These are phyloP conservation scores for Biscogniauxia marginata DNA, from an alignment of 2,329 filamentous ascomycete species.

Conservation along the genomic window DNA sequence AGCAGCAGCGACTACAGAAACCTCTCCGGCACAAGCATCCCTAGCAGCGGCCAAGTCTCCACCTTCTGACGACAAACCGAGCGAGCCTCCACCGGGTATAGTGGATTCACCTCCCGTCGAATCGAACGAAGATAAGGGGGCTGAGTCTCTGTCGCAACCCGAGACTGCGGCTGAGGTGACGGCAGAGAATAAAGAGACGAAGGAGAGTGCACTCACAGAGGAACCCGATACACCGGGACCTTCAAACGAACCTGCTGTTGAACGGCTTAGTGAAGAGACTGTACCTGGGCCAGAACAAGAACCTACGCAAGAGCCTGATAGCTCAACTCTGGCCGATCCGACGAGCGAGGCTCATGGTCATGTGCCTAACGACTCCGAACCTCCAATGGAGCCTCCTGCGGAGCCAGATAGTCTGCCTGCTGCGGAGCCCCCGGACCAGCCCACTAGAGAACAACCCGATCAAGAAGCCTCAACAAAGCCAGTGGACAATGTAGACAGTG, in stretches of 20 bases:
- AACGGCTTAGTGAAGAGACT: not conserved
- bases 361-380: not conserved
- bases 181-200: constrained; percentile 1
- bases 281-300: constrained; percentile 7
- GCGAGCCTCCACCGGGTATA: not conserved
- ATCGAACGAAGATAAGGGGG: not conserved
- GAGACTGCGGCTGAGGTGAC: not conserved
- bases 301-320: constrained; percentile 1
- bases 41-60: not conserved
- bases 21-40: constrained; percentile 3
- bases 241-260: not conserved
- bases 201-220: not conserved
- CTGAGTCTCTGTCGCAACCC: not conserved
- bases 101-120: not conserved
- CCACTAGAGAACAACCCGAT: not conserved
- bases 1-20: constrained; percentile 3
- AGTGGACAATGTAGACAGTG: not conserved
- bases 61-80: not conserved
- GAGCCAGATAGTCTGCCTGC: not conserved
- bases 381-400: not conserved
- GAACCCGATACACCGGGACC: not conserved
- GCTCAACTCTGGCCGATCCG: not conserved
- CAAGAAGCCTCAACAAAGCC: not conserved
- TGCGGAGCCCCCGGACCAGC: not conserved
- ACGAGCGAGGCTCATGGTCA: constrained; percentile 1